Base-by-base conservation (phyloP, 2,329 filamentous ascomycete genomes). In the Colletotrichum magnum region DNA sequence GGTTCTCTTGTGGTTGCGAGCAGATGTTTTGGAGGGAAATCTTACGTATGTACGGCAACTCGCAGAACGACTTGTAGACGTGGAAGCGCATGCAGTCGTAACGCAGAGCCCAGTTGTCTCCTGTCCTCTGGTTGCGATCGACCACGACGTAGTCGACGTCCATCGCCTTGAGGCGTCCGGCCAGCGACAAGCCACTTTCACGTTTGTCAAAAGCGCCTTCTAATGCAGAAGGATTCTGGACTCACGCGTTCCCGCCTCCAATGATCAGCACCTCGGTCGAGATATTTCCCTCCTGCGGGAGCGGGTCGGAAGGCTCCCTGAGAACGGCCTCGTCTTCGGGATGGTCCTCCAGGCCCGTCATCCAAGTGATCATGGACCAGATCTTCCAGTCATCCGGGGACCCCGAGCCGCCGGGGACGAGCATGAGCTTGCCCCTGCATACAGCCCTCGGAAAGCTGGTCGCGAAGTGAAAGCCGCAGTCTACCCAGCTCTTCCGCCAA, bases 71-170 rank as follows among this genome's bases (percentile, higher is more conserved):
- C 0, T 79, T 81, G 5, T 78, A 77, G 2, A 82, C 70, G 61
- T 84, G 82, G 47, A 84, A 81, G n/a, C 72, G 70, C 62, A 82
- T 41, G 53, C 71, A 77, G 58, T 83, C 80, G 56, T 84, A 83
- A 2, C 81, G 77, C 4, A 73, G 65, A 0, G 73, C 72, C 82
- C 81, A 84, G 65, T 80, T 83, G 65, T 83, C 81, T 2, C 81
- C 81, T 0, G 78, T 70, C 2, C 73, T 70, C 2, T 75, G 48
- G 18, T 82, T 80, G 6, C 73, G 73, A 18, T 83, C 81, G 7
- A 78, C 60, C n/a, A 83, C 75, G 16, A 83, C 58, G 47, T 72
- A 78, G 9, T 79, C 77, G 0, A 82, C 75, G 0, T 75, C 76
- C 0, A 82, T 50, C 0, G 81, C 77, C 56, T 84, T 83, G 7